Base-by-base conservation (phyloP, 306 rosid species). In the Corylus avellana region DNA sequence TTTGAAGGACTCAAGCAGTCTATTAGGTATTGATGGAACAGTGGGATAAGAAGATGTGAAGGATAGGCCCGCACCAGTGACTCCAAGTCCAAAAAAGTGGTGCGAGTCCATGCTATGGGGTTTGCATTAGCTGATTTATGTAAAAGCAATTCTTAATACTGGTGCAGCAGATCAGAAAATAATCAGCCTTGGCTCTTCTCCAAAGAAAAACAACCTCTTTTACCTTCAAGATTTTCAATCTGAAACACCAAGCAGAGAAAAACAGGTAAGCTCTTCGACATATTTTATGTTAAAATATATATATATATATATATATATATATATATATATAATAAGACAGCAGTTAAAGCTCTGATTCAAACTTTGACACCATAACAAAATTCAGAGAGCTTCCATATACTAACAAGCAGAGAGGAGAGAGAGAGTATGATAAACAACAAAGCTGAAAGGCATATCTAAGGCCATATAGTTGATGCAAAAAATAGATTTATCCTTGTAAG, bases 41-140 rank as follows among this genome's bases (percentile, higher is more conserved):
- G 90, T 32, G 63, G 91, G 84, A 84, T 83, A 84, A 64, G 93
- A 85, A 62, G 92, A 47, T 78, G 88, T 79, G 86, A 78, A 88
- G 32, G 94, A 88, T 27, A 87, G 46, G 66, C 88, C 87, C 16
- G 97, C 83, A 81, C 85, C 79, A 73, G 86, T 80, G n/a, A 85
- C 84, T 56, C 88, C 79, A 72, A 76, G 87, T 72, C 88, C 78
- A 79, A 87, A 86, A 66, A 90, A 82, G 70, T 86, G 92, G 78
- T 80, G 94, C 0, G 92, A 94, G 79, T 92, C 98, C 98, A 95
- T 92, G 11, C 81, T 92, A 78, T 63, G 77, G 76, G 58, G 75
- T 83, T 78, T 75, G 83, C 93, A 85, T 92, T 83, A 70, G 82
- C 83, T 73, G 77, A 53, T 53, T 68, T 25, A 63, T 54, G 68